Percentiles rank a stretch among this genome's conserved stretches.
Evolutionary conservation across 1,284 basidiomycete genomes (phyloP).

Genomic region (Apiotrichum laibachii): DNA sequence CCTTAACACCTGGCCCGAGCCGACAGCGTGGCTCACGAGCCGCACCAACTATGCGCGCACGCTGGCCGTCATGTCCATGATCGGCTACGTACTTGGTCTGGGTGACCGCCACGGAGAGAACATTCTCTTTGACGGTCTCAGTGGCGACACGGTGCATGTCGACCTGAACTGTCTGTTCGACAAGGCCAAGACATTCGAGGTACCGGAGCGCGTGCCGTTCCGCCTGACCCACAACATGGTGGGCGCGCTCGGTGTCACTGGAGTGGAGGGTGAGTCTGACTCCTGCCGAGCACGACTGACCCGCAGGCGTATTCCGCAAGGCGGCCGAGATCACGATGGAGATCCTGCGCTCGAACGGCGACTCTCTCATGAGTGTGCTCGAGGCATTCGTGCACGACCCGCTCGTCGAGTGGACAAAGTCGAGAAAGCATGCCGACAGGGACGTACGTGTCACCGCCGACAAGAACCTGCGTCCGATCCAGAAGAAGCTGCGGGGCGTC

Average conservation of each 20-base stretch:
- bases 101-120: slow-evolving; percentile 98
- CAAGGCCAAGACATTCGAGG: slow-evolving; percentile 85
- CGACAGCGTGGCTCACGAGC: slow-evolving; percentile 87
- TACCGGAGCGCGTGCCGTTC: slow-evolving; percentile 92
- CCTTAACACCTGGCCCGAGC: slow-evolving; percentile 92
- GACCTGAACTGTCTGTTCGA: slow-evolving; percentile 99
- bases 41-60: slow-evolving; percentile 84
- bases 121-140: slow-evolving; percentile 84
- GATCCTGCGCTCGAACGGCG: slow-evolving; percentile 84
- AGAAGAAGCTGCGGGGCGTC: slow-evolving; percentile 74
- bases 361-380: slow-evolving; percentile 91
- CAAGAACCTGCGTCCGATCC: slow-evolving; percentile 72
- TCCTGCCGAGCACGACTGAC: neutral
- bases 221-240: slow-evolving; percentile 91
- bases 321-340: slow-evolving; percentile 89
- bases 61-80: slow-evolving; percentile 97
- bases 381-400: slow-evolving; percentile 99
- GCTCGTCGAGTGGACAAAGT: slow-evolving; percentile 90
- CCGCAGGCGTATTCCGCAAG: slow-evolving; percentile 79
- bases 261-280: slow-evolving; percentile 70
- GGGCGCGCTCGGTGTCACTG: slow-evolving; percentile 89
- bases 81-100: slow-evolving; percentile 94
- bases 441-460: slow-evolving; percentile 64
- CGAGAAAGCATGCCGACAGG: slow-evolving; percentile 46
- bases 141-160: slow-evolving; percentile 92